Conservation (phyloP, 306 rosid species). For the Trifolium repens region DNA sequence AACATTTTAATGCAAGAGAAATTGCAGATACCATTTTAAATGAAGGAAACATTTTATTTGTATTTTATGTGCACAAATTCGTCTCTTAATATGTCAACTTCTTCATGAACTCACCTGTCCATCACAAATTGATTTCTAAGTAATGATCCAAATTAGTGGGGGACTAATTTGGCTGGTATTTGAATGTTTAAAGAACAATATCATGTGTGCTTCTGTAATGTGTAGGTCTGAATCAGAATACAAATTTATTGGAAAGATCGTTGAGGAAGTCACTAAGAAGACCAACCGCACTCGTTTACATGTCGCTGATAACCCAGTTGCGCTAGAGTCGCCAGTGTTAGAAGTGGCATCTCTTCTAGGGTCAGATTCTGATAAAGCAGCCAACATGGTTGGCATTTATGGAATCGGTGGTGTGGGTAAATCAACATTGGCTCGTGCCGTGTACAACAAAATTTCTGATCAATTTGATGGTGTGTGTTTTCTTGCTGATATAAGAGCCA, state of each 20-base stretch:
- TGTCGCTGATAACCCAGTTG: conserved; percentile 16
- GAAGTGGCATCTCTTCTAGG: conserved; percentile 22
- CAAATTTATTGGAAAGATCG: not conserved
- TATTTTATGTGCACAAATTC: too few relatives aligned
- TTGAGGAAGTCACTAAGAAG: not conserved
- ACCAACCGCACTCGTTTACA: not conserved
- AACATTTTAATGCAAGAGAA: too few relatives aligned
- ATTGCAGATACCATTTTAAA: too few relatives aligned
- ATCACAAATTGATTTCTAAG: too few relatives aligned
- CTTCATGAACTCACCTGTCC: too few relatives aligned
- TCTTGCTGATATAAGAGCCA: conserved; percentile 9
- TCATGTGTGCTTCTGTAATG: not conserved
- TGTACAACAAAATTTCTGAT: not conserved
- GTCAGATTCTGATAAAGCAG: not conserved
- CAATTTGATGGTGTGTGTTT: conserved; percentile 17
- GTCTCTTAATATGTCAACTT: too few relatives aligned
- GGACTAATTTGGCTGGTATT: too few relatives aligned
- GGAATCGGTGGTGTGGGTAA: conserved; percentile 11
- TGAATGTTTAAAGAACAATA: too few relatives aligned
- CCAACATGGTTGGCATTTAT: conserved; percentile 11
- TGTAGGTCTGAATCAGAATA: conserved; percentile 23
- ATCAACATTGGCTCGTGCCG: conserved; percentile 21
- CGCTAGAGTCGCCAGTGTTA: not conserved
- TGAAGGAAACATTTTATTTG: too few relatives aligned
- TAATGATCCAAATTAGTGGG: too few relatives aligned